A percentile compares a stretch with the other conserved stretches of the same genome.
These are phyloP conservation scores for Lecanicillium sp. DNA, from an alignment of 2,329 filamentous ascomycete genomes.

Conservation along the genomic window DNA sequence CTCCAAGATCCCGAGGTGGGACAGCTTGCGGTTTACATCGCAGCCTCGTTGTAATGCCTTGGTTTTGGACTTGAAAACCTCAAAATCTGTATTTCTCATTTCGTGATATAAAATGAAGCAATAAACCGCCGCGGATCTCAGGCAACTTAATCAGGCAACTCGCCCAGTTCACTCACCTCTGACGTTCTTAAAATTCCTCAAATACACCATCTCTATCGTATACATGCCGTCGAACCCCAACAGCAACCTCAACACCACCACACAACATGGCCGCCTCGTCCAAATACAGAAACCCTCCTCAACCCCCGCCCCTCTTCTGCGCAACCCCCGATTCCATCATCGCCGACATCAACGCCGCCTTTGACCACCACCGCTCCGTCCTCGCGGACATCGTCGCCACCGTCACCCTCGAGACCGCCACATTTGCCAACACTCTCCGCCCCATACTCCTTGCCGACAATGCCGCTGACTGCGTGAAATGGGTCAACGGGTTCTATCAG, in stretches of 20 bases:
- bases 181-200: too few relatives aligned
- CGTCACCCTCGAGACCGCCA: conserved; percentile 47
- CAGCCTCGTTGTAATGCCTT: background rate
- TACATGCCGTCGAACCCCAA: too few relatives aligned
- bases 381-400: conserved; percentile 62
- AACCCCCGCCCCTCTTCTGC: conserved; percentile 71
- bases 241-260: too few relatives aligned
- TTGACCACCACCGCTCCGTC: conserved; percentile 55
- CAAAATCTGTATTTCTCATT: too few relatives aligned
- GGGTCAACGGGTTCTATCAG: conserved; percentile 75
- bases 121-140: too few relatives aligned
- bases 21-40: background rate
- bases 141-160: too few relatives aligned
- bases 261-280: conserved; percentile 52
- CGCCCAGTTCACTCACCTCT: too few relatives aligned
- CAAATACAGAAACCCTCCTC: conserved; percentile 67
- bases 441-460: conserved; percentile 77
- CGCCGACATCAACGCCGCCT: conserved; percentile 59
- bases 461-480: conserved; percentile 48
- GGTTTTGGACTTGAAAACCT: background rate
- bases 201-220: too few relatives aligned
- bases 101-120: too few relatives aligned
- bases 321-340: conserved; percentile 66
- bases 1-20: background rate
- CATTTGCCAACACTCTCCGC: conserved; percentile 46